Evolutionary conservation across 768 basidiomycete species (phyloP), one percentile per base, ranked within the genome.

Genomic region (Boletus barrowsii): DNA sequence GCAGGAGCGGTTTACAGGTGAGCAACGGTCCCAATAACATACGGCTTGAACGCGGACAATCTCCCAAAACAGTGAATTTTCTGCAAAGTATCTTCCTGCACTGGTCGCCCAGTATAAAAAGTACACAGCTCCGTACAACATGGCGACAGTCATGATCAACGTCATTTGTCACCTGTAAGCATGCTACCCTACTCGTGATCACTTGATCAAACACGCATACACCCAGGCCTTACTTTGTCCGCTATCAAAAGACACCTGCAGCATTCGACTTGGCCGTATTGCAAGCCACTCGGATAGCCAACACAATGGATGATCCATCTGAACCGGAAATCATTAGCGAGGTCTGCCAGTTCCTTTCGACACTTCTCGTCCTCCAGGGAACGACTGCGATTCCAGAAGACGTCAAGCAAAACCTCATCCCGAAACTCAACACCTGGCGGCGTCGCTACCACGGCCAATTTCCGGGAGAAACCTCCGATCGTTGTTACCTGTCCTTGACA

Each of bases 211-310:
- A 13, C 24, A 33, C 47, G 11, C 5, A 11, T 20, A 36, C 35
- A 11, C 49, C 13, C 45, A 76, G 77, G 3, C 70, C 76, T 10
- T 76, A 79, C 57, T 77, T 76, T 53, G 58, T 72, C 35, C 75
- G 76, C 29, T 77, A 73, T 53, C 55, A 66, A 32, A 69, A 58
- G 18, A 72, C 62, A 4, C 55, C 66, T 8, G 70, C 65, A 15
- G 70, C 64, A 8, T 65, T 61, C 50, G 71, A 70, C 24, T 46
- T 79, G 39, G 72, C 66, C 8, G 64, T 65, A 26, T 49, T 76
- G 15, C 75, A 78, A 49, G 70, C 72, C 17, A 68, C 67, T 43
- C 75, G 74, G 35, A 73, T 68, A 1, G 73, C 68, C 5, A 62
- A 60, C 11, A 32, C 40, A 17, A 44, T 37, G 18, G 44, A 52